Evolutionary conservation across 2,329 filamentous ascomycete species (phyloP), one percentile per base, ranked within the genome.

Genomic region (Paecilomyces niveus): DNA sequence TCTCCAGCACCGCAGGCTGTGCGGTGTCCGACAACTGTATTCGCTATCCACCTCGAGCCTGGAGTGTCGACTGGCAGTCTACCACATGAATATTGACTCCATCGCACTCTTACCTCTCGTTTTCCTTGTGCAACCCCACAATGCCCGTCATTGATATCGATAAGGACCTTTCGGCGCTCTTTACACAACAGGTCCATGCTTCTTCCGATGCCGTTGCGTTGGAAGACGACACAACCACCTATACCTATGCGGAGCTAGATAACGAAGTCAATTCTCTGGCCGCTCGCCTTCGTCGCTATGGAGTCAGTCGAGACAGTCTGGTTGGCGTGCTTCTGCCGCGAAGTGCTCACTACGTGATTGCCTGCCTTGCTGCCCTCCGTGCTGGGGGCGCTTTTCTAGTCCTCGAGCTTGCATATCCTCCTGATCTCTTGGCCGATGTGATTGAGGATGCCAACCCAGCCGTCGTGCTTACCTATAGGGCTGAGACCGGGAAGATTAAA

Each of bases 331-430:
- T 92, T 56, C 81, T 92, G 68, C 86, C 85, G 58, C 85, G 89
- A 57, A 90, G 88, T 70, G 88, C 88, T 54, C 83, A 91, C 74
- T 91, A 92, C 73, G 87, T 93, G 61, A 86, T 92, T 72, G 86
- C 89, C 15, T 91, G 87, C 68, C 78, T 93, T 56, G 89, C 89
- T 26, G 85, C 88, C n/a, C 81, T 92, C 45, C 85, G 88, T 59
- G 89, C 89, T 1, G 89, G 89, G 55, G 89, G 89, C 57, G 89
- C 89, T 1, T 93, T 92, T 68, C 79, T 93, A 4, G 89, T 92
- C 1, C 83, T 93, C 2, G 89, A 93, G 74, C 79, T 91, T 54
- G 89, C 89, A 2, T 92, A 92, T 63, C 89, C 89, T 13, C 83
- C 87, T 0, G 86, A 85, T 58, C 78, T 92, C 54, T 77, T 93